Percentiles rank a stretch among this genome's conserved stretches.
These are phyloP conservation scores for Stylosanthes scabra DNA, from an alignment of 331 rosid genomes.

Conservation along the genomic window DNA sequence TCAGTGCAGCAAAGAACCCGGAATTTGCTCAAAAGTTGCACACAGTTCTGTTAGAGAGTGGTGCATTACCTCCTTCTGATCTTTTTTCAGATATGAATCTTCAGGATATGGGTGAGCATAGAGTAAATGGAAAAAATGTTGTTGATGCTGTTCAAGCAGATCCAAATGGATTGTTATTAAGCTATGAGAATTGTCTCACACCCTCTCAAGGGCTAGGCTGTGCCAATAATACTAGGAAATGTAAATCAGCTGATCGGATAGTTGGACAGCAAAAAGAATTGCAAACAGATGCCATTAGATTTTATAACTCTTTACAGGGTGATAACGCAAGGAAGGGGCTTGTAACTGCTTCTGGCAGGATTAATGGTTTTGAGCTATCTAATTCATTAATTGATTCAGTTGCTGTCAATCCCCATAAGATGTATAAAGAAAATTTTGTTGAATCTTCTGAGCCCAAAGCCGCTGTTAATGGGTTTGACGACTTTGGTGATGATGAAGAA, in stretches of 20 bases:
- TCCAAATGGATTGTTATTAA: conserved; percentile 49
- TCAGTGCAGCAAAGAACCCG: conserved; percentile 88
- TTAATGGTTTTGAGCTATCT: conserved; percentile 48
- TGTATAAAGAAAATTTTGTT: conserved; percentile 47
- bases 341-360: conserved; percentile 47
- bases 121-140: conserved; percentile 36
- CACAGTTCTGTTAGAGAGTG: conserved; percentile 87
- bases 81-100: conserved; percentile 77
- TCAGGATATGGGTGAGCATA: conserved; percentile 53
- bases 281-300: conserved; percentile 36
- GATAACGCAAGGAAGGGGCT: conserved; percentile 43
- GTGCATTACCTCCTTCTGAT: conserved; percentile 93
- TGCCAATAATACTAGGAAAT: conserved; percentile 36
- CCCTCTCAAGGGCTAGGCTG: conserved; percentile 45
- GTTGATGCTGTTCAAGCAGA: conserved; percentile 55
- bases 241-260: conserved; percentile 47
- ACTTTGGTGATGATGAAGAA: conserved; percentile 50
- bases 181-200: conserved; percentile 49
- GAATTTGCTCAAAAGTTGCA: conserved; percentile 88
- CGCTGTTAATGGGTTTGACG: conserved; percentile 35
- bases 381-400: conserved; percentile 40
- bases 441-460: conserved; percentile 46
- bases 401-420: conserved; percentile 42
- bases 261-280: conserved; percentile 52
- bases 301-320: conserved; percentile 39